Percentiles rank a stretch among this genome's conserved stretches.
Conservation (phyloP, 2,329 filamentous ascomycete genomes). For the Colletotrichum euphorbiae region DNA sequence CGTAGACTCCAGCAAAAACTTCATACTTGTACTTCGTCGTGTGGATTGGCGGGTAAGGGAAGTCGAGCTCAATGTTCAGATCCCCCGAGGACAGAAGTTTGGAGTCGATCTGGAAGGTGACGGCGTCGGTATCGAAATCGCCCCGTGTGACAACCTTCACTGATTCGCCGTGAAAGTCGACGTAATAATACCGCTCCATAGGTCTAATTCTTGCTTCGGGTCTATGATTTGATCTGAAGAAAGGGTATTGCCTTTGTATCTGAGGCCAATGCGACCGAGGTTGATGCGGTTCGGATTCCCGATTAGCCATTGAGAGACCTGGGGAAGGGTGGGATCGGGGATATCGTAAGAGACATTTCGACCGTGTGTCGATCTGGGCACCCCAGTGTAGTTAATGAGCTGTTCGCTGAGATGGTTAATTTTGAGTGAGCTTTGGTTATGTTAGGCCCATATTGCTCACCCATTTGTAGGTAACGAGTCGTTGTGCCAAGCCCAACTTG, state of each 20-base stretch:
- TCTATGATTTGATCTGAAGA: slow-evolving; percentile 45
- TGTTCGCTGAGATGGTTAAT: slow-evolving; percentile 41
- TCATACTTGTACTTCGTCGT: slow-evolving; percentile 57
- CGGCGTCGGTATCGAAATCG: slow-evolving; percentile 53
- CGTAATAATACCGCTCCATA: slow-evolving; percentile 54
- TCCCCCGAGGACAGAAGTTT: slow-evolving; percentile 48
- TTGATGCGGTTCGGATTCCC: slow-evolving; percentile 60
- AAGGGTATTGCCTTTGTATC: slow-evolving; percentile 48
- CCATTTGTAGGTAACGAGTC: slow-evolving; percentile 53
- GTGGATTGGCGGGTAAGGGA: slow-evolving; percentile 55
- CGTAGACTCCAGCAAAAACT: slow-evolving; percentile 55
- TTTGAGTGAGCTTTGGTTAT: accelerated
- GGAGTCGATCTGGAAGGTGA: slow-evolving; percentile 52
- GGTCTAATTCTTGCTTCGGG: slow-evolving; percentile 50
- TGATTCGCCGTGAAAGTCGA: slow-evolving; percentile 49
- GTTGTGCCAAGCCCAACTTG: slow-evolving; percentile 63
- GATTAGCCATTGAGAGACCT: slow-evolving; percentile 63
- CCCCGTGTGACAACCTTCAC: slow-evolving; percentile 52
- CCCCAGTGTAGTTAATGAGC: slow-evolving; percentile 49
- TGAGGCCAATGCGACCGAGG: slow-evolving; percentile 55
- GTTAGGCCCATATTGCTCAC: background rate
- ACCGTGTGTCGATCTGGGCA: slow-evolving; percentile 49
- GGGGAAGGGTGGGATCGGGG: slow-evolving; percentile 50
- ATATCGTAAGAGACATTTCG: slow-evolving; percentile 53
- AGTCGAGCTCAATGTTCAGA: slow-evolving; percentile 55